These are phyloP conservation scores for Tricholoma saponaceum DNA, from an alignment of 768 basidiomycete genomes.

Conservation along the genomic window DNA sequence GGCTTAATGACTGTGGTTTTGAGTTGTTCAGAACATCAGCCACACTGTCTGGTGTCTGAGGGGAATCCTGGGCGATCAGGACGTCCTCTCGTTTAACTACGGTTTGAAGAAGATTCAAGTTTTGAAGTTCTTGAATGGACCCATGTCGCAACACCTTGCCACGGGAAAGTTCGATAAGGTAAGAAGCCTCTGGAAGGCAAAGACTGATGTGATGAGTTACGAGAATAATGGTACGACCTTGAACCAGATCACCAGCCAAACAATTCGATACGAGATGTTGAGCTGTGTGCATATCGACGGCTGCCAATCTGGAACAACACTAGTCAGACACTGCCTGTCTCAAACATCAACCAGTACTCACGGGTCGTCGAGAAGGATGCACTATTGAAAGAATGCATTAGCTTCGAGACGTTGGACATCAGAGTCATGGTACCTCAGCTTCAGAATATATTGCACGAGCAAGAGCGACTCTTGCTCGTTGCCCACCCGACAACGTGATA, in stretches of 20 bases:
- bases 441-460: conserved; percentile 79
- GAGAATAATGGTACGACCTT: conserved; percentile 68
- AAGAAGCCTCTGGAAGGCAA: conserved; percentile 63
- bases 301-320: conserved; percentile 45
- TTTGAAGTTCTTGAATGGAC: conserved; percentile 41
- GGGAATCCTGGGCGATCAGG: conserved; percentile 22
- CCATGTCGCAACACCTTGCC: conserved; percentile 51
- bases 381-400: conserved; percentile 24
- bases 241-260: conserved; percentile 56
- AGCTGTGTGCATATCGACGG: conserved; percentile 78
- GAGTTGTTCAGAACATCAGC: conserved; percentile 20
- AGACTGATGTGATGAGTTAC: conserved; percentile 81
- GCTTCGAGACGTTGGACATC: not conserved
- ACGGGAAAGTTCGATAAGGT: conserved; percentile 57
- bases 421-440: conserved; percentile 37
- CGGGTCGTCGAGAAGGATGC: conserved; percentile 70
- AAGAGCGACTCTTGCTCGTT: conserved; percentile 68
- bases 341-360: conserved; percentile 28
- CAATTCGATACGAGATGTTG: conserved; percentile 63
- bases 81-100: conserved; percentile 47
- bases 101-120: conserved; percentile 37
- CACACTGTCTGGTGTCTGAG: conserved; percentile 25
- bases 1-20: not conserved
- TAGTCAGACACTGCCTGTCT: conserved; percentile 11
- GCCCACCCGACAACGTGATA: conserved; percentile 70